Base-by-base conservation (phyloP, 2,329 filamentous ascomycete species). In the Talaromyces sp. region DNA sequence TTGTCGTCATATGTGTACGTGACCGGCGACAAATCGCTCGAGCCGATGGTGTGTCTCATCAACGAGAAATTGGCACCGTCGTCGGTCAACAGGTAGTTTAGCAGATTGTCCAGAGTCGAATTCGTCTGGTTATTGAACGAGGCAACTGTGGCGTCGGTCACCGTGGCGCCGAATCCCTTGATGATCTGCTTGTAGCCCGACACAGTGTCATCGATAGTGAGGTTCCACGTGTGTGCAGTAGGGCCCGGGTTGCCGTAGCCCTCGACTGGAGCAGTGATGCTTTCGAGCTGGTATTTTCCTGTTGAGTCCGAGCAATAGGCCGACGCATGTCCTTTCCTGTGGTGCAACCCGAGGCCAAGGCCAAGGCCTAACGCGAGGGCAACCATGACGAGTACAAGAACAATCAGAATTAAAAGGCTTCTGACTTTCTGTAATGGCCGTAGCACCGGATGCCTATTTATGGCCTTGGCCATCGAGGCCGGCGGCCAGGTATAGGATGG, bases 31-130 rank as follows among this genome's bases (percentile, higher is more conserved):
- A 77, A 64, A 65, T 78, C 75, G 9, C 69, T 72, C 1, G 73
- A 70, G 16, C 74, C 75, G 50, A 78, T 76, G 2, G 75, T 76
- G 60, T 78, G 75, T 10, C 75, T 69, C 74, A 78, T 76, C 61
- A 78, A 67, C 28, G 71, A 66, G 61, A 77, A 75, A 47, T 72
- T 71, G 27, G 74, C 75, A 6, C 75, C 75, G 8, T 64, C 62
- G 10, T 68, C 63, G 2, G 72, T 73, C 61, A 77, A 73, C 2
- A 78, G 63, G 31, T 74, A 68, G 53, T 73, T 63, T 44, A 78
- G 68, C 9, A 76, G 66, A 33, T 68, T 63, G 31, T 74, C 65
- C 3, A 75, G 65, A 0, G 69, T 61, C 7, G 68, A 68, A 18
- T 67, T 67, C 6, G 71, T 66, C 10, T 77, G 64, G 0, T 66